Evolutionary conservation across 495 filamentous ascomycete genomes (phyloP).

Genomic region (Neurospora sp.): DNA sequence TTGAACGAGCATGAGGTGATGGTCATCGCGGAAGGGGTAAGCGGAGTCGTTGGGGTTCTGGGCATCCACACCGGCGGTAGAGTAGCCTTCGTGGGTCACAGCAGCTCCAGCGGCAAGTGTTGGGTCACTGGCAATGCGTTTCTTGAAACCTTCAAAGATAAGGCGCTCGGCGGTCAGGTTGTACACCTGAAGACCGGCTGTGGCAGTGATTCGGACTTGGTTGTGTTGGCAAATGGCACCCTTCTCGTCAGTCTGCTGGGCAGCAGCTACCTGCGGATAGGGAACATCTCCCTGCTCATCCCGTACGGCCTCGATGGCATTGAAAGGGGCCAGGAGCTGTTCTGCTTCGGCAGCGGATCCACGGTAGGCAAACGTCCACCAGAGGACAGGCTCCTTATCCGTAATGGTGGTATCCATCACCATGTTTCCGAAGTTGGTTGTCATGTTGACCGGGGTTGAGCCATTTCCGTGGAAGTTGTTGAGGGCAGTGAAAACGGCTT

Average conservation of each 20-base stretch:
- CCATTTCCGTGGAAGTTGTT: constrained; percentile 35
- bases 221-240: background rate
- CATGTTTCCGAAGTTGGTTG: background rate
- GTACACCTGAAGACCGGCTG: constrained; percentile 22
- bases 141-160: constrained; percentile 31
- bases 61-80: constrained; percentile 33
- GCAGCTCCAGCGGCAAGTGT: constrained; percentile 25
- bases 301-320: background rate
- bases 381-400: background rate
- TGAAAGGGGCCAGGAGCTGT: background rate
- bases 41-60: constrained; percentile 26
- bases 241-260: background rate
- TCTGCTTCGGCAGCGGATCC: background rate
- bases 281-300: background rate
- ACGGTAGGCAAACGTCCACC: background rate
- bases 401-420: background rate
- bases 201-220: background rate
- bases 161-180: constrained; percentile 32
- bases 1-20: background rate
- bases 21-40: constrained; percentile 27
- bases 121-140: constrained; percentile 8
- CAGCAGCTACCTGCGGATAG: background rate
- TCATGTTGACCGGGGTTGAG: constrained; percentile 29
- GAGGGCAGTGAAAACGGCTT: constrained; percentile 35
- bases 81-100: constrained; percentile 49